Base-by-base conservation (phyloP, 2,329 filamentous ascomycete species). In the Calonectria pseudoreteaudii region DNA sequence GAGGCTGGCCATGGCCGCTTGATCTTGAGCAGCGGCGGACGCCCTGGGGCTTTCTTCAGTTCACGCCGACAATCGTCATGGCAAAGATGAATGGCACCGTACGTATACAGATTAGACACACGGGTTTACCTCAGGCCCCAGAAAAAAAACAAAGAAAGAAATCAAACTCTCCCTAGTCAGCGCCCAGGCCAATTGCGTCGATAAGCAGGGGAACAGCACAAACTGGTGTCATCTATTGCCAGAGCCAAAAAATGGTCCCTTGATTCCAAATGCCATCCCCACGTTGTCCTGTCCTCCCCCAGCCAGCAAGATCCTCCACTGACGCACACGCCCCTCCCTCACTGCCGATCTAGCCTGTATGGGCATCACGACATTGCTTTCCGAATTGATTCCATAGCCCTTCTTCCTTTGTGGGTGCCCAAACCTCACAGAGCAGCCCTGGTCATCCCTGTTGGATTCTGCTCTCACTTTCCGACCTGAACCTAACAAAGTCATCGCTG, bases 231-330 rank as follows among this genome's bases (percentile, higher is more conserved):
- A 49, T 23, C 26, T 41, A 65, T n/a, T 26, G 18, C 41, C 41
- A 23, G 41, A 49, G 30, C 67, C 34, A 58, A 56, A 56, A 68
- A 52, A 60, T 62, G 36, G 65, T 23, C 47, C 34, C 58, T 66
- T 65, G 41, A 72, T 69, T 72, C 70, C 50, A 72, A 72, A 69
- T 69, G 31, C 38, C 38, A 69, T 72, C 50, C 31, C 66, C 70
- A 66, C 66, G 70, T 49, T 66, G 38, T 50, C 68, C 66, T 28
- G 66, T 58, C n/a, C 53, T 62, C 56, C 66, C 34, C 30, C 41
- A 34, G 47, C 20, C 30, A 62, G 62, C 28, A 31, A 38, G n/a
- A 62, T 41, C 65, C 44, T 71, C 70, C 49, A 56, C 36, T 38
- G 31, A 34, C 47, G 11, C 53, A 44, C 71, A 20, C 38, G 28